Percentiles rank a stretch among this genome's conserved stretches.
Evolutionary conservation across 108 stramenopile genomes (phyloP).

Genomic region (Cyclotella atomus): DNA sequence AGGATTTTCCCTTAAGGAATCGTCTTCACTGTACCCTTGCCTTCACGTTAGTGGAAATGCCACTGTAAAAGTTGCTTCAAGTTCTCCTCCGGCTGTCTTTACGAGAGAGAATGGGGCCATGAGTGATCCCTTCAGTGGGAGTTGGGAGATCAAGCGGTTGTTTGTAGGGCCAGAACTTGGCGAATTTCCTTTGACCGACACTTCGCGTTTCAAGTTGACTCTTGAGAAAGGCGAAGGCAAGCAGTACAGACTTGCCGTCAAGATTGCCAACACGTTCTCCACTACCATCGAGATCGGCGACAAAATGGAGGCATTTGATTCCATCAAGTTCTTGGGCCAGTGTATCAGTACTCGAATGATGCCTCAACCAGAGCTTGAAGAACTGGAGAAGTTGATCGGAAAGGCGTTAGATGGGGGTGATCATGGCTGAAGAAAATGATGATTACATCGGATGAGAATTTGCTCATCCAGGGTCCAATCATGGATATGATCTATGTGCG

Average conservation of each 20-base stretch:
- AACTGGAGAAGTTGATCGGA: conserved; percentile 24
- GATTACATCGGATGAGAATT: conserved; percentile 9
- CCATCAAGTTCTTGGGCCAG: conserved; percentile 7
- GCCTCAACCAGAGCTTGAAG: conserved; percentile 18
- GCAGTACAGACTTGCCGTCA: conserved; percentile 16
- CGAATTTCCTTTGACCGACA: conserved; percentile 20
- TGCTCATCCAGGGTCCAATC: conserved; percentile 23
- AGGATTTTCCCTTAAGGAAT: conserved; percentile 41
- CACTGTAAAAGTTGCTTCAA: conserved; percentile 4
- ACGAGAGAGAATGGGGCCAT: background rate
- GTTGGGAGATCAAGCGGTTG: conserved; percentile 24
- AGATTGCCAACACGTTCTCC: conserved; percentile 26
- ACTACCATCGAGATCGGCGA: conserved; percentile 4
- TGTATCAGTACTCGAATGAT: conserved; percentile 14
- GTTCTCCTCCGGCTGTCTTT: background rate
- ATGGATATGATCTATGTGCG: conserved; percentile 15
- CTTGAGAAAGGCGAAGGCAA: conserved; percentile 4
- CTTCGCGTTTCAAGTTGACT: background rate
- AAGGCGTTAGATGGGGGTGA: conserved; percentile 1
- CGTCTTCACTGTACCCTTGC: conserved; percentile 39
- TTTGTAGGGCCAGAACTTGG: conserved; percentile 28
- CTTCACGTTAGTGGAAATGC: conserved; percentile 47
- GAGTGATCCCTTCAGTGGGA: conserved; percentile 24
- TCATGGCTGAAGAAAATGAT: conserved; percentile 28
- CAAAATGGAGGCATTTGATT: conserved; percentile 29